These are phyloP conservation scores for Hygrophoropsis aurantiaca DNA, from an alignment of 768 basidiomycete species.

Conservation along the genomic window DNA sequence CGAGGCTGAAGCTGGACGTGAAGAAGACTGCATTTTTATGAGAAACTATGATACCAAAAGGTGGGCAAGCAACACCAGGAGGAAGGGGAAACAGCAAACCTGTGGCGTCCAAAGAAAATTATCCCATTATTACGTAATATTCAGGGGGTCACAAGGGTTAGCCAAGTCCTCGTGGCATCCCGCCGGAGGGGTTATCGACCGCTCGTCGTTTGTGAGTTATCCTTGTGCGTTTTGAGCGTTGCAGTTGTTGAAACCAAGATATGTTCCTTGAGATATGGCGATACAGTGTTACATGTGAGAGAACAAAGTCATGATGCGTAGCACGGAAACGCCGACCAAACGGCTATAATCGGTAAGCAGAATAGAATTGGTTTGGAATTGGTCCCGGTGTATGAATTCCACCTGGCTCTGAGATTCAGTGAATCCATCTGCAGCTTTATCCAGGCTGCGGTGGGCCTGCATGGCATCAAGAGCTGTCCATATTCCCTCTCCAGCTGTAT, in stretches of 20 bases:
- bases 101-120: neutral
- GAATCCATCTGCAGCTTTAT: conserved; percentile 1
- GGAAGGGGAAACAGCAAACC: neutral
- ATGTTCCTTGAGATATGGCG: too few relatives aligned
- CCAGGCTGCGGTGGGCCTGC: conserved; percentile 7
- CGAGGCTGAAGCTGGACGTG: conserved; percentile 61
- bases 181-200: too few relatives aligned
- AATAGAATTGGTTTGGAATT: too few relatives aligned
- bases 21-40: conserved; percentile 51
- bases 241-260: too few relatives aligned
- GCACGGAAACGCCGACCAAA: too few relatives aligned
- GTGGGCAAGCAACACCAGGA: conserved; percentile 11
- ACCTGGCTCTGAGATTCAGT: neutral
- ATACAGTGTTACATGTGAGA: too few relatives aligned
- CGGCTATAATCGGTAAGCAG: too few relatives aligned
- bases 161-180: too few relatives aligned
- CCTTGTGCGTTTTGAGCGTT: conserved; percentile 2
- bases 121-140: neutral
- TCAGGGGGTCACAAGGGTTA: too few relatives aligned
- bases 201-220: neutral
- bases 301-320: too few relatives aligned
- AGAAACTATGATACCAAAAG: conserved; percentile 17
- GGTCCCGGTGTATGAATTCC: too few relatives aligned
- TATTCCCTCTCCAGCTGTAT: conserved; percentile 8
- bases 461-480: conserved; percentile 27